Percentiles rank a stretch among this genome's conserved stretches.
Conservation (phyloP, 176 grass and related monocot genomes). For the Musa beccarii region DNA sequence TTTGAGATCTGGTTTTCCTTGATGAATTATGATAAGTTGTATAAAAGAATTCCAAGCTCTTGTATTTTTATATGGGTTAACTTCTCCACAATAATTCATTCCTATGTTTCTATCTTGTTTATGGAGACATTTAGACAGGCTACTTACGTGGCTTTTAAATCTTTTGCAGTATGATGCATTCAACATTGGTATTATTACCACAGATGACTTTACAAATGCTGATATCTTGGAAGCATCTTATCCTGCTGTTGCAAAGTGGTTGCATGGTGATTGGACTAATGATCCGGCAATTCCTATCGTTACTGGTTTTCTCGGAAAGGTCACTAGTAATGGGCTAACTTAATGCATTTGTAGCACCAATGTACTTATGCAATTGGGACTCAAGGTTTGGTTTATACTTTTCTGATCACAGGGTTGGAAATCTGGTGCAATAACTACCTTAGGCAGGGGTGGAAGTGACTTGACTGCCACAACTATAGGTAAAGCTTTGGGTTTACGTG, state of each 20-base stretch:
- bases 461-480: constrained; percentile 96
- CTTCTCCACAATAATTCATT: constrained; percentile 21
- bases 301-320: constrained; percentile 97
- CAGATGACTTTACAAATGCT: constrained; percentile 81
- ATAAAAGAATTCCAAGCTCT: background rate
- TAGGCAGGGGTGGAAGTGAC: constrained; percentile 89
- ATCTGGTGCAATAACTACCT: constrained; percentile 75
- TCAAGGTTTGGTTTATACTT: background rate
- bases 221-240: constrained; percentile 96
- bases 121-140: background rate
- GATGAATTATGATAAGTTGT: no score
- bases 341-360: constrained; percentile 2
- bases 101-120: background rate
- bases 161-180: constrained; percentile 73
- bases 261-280: constrained; percentile 70
- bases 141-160: background rate
- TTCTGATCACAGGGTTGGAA: constrained; percentile 67
- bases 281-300: constrained; percentile 84
- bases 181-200: constrained; percentile 90
- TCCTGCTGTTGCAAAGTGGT: constrained; percentile 75
- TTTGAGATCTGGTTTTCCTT: no score
- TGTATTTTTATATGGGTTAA: constrained; percentile 29
- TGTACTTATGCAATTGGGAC: background rate
- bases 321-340: constrained; percentile 13
- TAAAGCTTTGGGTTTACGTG: constrained; percentile 95